phyloP scores from a whole-genome alignment of 257 asterid genomes.

The Hygrophila difformis region DNA sequence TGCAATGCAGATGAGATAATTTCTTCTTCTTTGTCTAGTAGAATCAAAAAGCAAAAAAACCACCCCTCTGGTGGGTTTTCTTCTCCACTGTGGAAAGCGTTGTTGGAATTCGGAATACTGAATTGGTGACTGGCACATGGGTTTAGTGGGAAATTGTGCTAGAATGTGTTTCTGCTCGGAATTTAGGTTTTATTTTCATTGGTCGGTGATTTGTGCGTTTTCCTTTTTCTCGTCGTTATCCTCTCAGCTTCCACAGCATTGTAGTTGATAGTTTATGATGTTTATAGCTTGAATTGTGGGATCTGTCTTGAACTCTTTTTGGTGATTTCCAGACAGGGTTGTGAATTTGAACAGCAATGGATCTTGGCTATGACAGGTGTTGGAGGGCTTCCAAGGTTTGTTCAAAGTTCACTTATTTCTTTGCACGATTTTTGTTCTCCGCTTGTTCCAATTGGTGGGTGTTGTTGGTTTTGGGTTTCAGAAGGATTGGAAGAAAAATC shows the following conservation, averaged over 20 bases:
- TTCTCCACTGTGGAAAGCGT: too few species aligned
- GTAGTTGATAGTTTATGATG: conserved; percentile 13
- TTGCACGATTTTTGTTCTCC: too few species aligned
- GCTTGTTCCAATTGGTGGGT: background rate
- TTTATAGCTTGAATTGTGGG: conserved; percentile 24
- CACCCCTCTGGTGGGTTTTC: too few species aligned
- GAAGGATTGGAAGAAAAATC: conserved; percentile 71
- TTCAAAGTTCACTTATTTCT: too few species aligned
- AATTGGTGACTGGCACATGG: too few species aligned
- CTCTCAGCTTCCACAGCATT: background rate
- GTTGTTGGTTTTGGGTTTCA: conserved; percentile 14
- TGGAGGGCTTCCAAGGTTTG: conserved; percentile 63
- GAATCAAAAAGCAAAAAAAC: too few species aligned
- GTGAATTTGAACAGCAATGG: conserved; percentile 35
- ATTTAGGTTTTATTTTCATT: conserved; percentile 20
- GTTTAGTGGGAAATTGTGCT: conserved; percentile 11
- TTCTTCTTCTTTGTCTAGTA: too few species aligned
- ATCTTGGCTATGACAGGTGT: conserved; percentile 53
- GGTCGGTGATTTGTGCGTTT: background rate
- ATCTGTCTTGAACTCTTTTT: conserved; percentile 20
- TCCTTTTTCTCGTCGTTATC: too few species aligned
- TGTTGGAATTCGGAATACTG: too few species aligned
- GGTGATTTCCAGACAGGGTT: conserved; percentile 12
- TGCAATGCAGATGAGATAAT: too few species aligned
- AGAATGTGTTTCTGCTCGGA: conserved; percentile 22